A percentile compares a stretch with the other conserved stretches of the same genome.
These are phyloP conservation scores for Zelonia costaricensis DNA, from an alignment of 208 protist genomes.

Conservation along the genomic window DNA sequence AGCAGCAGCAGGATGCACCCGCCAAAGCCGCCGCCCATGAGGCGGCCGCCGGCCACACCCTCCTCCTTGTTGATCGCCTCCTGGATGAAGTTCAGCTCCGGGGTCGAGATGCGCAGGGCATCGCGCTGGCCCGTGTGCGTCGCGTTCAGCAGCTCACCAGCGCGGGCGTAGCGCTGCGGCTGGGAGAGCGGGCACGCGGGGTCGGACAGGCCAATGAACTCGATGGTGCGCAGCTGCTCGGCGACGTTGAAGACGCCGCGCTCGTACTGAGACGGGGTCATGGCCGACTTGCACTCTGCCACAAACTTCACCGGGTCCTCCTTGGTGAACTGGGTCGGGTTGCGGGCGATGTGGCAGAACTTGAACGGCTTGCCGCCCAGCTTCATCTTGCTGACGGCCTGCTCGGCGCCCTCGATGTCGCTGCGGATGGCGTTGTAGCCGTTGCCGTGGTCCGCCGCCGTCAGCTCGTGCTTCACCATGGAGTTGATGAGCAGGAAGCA, in stretches of 20 bases:
- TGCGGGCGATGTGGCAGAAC: slow-evolving; percentile 55
- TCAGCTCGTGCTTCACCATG: slow-evolving; percentile 62
- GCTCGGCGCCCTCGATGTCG: slow-evolving; percentile 55
- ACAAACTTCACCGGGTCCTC: slow-evolving; percentile 55
- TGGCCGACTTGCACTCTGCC: slow-evolving; percentile 46
- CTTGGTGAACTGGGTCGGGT: slow-evolving; percentile 45
- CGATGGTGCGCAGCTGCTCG: slow-evolving; percentile 60
- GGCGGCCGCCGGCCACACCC: slow-evolving; percentile 61
- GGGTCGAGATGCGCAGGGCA: slow-evolving; percentile 62
- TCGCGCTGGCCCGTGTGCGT: slow-evolving; percentile 62
- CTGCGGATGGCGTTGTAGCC: slow-evolving; percentile 58
- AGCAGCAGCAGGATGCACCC: slow-evolving; percentile 72
- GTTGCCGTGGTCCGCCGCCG: slow-evolving; percentile 35
- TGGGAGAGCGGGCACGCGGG: slow-evolving; percentile 44
- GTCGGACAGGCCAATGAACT: slow-evolving; percentile 51
- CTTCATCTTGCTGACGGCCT: slow-evolving; percentile 49
- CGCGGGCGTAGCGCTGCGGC: slow-evolving; percentile 41
- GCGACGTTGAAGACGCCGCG: slow-evolving; percentile 59
- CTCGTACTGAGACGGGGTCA: slow-evolving; percentile 47
- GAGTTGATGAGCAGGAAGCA: slow-evolving; percentile 74
- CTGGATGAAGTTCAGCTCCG: slow-evolving; percentile 78
- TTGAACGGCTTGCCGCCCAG: slow-evolving; percentile 50
- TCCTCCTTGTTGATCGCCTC: slow-evolving; percentile 56
- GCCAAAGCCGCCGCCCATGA: slow-evolving; percentile 88
- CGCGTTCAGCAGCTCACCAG: slow-evolving; percentile 60